Evolutionary conservation across 116 monocot genomes (phyloP).

Genomic region (Thalassia testudinum): DNA sequence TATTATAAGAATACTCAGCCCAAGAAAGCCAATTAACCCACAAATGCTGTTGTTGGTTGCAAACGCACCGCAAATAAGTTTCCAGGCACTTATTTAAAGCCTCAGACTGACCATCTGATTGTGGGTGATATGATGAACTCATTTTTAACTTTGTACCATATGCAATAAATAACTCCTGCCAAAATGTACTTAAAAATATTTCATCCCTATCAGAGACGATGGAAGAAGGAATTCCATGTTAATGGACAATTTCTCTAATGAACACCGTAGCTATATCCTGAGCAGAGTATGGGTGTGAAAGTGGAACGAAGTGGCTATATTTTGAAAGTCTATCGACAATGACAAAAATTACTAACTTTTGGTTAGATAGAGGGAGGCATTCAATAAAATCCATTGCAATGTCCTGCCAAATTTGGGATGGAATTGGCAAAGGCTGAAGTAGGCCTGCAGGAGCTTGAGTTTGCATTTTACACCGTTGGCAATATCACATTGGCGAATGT

Average conservation of each 20-base stretch:
- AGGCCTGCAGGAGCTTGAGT: background rate
- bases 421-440: constrained; percentile 1
- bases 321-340: constrained; percentile 2
- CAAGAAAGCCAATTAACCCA: background rate
- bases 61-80: constrained; percentile 1
- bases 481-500: background rate
- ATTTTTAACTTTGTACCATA: background rate
- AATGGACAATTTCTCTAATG: background rate
- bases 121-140: constrained; percentile 3
- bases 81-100: constrained; percentile 1
- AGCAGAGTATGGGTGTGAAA: background rate
- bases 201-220: constrained; percentile 1
- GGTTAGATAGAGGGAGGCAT: background rate
- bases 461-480: background rate
- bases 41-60: background rate
- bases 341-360: background rate
- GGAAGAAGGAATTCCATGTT: constrained; percentile 1
- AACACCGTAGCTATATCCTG: background rate
- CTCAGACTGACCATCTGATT: constrained; percentile 1
- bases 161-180: background rate
- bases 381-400: constrained; percentile 5
- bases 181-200: constrained; percentile 1
- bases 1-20: constrained; percentile 4
- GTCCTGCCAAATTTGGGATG: background rate
- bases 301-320: background rate